Conservation (phyloP, 306 rosid species). For the Lablab purpureus region DNA sequence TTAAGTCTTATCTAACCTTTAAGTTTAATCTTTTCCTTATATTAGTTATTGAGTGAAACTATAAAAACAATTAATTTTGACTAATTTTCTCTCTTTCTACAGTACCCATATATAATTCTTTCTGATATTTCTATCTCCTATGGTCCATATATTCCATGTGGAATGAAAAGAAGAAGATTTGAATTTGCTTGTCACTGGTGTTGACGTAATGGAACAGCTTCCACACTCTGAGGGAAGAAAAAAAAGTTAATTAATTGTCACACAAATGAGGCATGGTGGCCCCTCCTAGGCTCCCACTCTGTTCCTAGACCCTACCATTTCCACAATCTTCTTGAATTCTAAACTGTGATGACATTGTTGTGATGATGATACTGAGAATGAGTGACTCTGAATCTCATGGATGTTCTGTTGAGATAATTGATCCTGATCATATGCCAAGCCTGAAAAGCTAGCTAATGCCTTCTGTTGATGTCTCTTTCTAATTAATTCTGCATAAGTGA, state of each 20-base stretch:
- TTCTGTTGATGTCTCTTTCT: slow-evolving; percentile 20
- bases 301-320: slow-evolving; percentile 63
- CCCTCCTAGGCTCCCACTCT: slow-evolving; percentile 35
- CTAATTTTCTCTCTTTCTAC: background rate
- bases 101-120: no score
- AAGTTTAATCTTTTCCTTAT: background rate
- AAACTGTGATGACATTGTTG: slow-evolving; percentile 38
- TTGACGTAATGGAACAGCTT: slow-evolving; percentile 35
- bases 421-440: background rate
- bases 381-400: slow-evolving; percentile 37
- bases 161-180: background rate
- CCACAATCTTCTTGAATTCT: slow-evolving; percentile 38
- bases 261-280: slow-evolving; percentile 12
- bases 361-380: slow-evolving; percentile 24
- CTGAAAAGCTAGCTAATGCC: background rate
- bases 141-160: background rate
- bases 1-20: background rate
- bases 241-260: background rate
- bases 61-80: background rate
- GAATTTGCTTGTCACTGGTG: background rate
- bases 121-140: background rate
- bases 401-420: background rate
- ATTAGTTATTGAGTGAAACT: background rate
- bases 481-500: slow-evolving; percentile 39
- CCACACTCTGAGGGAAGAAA: background rate